Evolutionary conservation across 495 filamentous ascomycete species (phyloP).

Genomic region (Lophiotrema nucula): DNA sequence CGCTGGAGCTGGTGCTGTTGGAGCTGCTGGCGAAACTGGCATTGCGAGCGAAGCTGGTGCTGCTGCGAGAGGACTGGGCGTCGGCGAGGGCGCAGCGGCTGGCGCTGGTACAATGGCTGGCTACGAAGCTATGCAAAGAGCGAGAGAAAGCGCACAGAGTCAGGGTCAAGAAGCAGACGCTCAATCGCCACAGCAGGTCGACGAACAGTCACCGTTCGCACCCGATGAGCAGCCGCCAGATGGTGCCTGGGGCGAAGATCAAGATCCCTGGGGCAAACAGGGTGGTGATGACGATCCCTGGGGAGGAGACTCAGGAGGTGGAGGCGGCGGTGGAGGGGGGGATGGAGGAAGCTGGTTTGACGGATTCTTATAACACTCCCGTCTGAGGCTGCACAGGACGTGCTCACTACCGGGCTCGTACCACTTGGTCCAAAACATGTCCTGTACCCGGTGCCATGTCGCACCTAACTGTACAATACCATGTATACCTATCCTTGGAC

Average conservation of each 20-base stretch:
- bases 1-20: slow-evolving; percentile 45
- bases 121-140: slow-evolving; percentile 63
- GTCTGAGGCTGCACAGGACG: too few relatives aligned
- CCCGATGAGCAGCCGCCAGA: background rate
- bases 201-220: slow-evolving; percentile 3
- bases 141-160: slow-evolving; percentile 28
- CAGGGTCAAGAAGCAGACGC: slow-evolving; percentile 1
- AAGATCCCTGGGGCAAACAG: slow-evolving; percentile 27
- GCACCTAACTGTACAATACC: too few relatives aligned
- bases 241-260: slow-evolving; percentile 10
- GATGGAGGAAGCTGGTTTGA: background rate
- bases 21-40: slow-evolving; percentile 41
- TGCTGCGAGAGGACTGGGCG: slow-evolving; percentile 46
- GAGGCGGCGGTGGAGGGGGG: slow-evolving; percentile 36
- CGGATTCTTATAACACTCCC: too few relatives aligned
- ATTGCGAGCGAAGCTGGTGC: slow-evolving; percentile 44
- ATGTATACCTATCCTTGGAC: too few relatives aligned
- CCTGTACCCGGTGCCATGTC: too few relatives aligned
- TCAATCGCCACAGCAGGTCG: slow-evolving; percentile 3
- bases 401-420: too few relatives aligned
- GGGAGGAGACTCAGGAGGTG: slow-evolving; percentile 42
- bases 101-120: slow-evolving; percentile 62
- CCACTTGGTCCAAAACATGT: too few relatives aligned
- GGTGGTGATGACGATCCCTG: slow-evolving; percentile 16
- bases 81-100: slow-evolving; percentile 46